Evolutionary conservation across 1,284 basidiomycete species (phyloP), one percentile per base, ranked within the genome.

Genomic region (Coriolopsis trogii): DNA sequence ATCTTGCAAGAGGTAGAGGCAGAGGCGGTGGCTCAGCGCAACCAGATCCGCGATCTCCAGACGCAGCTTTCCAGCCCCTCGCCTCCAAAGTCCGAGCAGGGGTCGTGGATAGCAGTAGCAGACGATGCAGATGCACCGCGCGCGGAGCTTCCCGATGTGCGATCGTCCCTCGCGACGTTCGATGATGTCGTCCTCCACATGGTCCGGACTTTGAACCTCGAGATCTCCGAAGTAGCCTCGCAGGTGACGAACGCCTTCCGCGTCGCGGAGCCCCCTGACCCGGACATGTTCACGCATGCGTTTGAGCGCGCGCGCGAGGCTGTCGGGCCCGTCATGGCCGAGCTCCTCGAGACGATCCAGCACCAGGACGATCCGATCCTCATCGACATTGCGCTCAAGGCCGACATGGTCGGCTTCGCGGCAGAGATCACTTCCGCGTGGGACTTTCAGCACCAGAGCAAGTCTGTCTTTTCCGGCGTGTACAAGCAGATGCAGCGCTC

Each of bases 361-460:
- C 73, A 79, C 41, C 58, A 71, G 47, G 74, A 73, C 36, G 76
- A 81, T 63, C 74, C 76, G 1, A 72, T 77, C 53, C 64, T 80
- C 42, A 67, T 84, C 37, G 80, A 81, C 45, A 73, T 82, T 49
- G 78, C 79, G 0, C 62, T 84, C 43, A 80, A 82, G 58, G 73
- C 76, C 6, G 73, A 73, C 20, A 72, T 79, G 51, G 68, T 72
- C 20, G 74, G 73, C 29, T 80, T 79, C 50, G 71, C 74, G 0
- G 73, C 73, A 25, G 77, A 76, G 71, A 76, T 79, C 23, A 70
- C 79, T 47, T 72, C 74, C 49, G 75, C 79, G 0, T 84, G 81
- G 81, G 76, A 73, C 60, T 79, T 79, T 56, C 79, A 79, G 50
- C 53, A 59, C 51, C 74, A 74, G 41, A 48, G 72, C 74, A 39